Evolutionary conservation across 305 asterid species (phyloP).

Genomic region (Andrographis paniculata): DNA sequence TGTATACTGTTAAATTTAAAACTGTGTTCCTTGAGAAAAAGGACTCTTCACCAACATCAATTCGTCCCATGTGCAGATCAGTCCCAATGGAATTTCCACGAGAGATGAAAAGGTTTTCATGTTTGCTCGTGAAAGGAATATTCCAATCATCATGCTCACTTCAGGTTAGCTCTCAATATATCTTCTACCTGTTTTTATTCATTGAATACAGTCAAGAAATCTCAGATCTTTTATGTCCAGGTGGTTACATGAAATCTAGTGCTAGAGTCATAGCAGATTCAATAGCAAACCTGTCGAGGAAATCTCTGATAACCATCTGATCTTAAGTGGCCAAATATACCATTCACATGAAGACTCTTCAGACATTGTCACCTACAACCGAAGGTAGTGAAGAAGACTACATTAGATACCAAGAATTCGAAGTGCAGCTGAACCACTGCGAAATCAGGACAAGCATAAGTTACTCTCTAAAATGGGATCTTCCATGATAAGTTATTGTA

Average conservation of each 20-base stretch:
- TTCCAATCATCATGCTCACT: slow-evolving; percentile 87
- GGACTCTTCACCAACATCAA: no score
- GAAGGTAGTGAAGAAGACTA: no score
- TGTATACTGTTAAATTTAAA: no score
- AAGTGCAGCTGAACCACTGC: no score
- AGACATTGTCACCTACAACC: no score
- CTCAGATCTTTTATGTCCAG: slow-evolving; percentile 31
- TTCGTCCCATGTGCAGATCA: slow-evolving; percentile 41
- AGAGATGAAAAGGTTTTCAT: slow-evolving; percentile 84
- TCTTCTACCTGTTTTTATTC: background rate
- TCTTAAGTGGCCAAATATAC: no score
- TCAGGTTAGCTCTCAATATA: slow-evolving; percentile 45
- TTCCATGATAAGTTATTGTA: no score
- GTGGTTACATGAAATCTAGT: slow-evolving; percentile 94
- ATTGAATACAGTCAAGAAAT: background rate
- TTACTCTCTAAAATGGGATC: no score
- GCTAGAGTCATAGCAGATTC: slow-evolving; percentile 91
- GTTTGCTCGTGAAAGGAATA: slow-evolving; percentile 59
- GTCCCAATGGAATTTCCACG: slow-evolving; percentile 63
- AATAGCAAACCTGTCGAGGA: slow-evolving; percentile 55
- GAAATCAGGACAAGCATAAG: no score
- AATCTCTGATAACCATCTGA: slow-evolving; percentile 48
- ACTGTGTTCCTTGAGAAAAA: no score
- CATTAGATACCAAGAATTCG: no score
- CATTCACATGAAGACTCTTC: no score